A percentile compares a stretch with the other conserved stretches of the same genome.
These are phyloP conservation scores for Phytophthora agathidicida DNA, from an alignment of 352 stramenopile genomes.

Conservation along the genomic window DNA sequence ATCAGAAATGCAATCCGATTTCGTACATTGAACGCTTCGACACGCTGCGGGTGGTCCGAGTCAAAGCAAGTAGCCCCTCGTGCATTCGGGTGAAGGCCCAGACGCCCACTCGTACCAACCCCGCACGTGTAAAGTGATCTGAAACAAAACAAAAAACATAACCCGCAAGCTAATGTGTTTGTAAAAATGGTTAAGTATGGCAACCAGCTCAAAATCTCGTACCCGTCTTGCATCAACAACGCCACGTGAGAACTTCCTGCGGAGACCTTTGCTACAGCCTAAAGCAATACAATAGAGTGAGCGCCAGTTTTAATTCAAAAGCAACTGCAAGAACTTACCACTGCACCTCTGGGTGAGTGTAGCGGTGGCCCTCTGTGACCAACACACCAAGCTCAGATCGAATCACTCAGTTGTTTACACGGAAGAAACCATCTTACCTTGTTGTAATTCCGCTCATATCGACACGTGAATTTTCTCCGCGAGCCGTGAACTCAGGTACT, in stretches of 20 bases:
- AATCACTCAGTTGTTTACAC: no score
- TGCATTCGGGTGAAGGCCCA: slow-evolving; percentile 74
- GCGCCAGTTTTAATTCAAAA: background rate
- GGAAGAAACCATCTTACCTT: slow-evolving; percentile 45
- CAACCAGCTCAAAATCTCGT: slow-evolving; percentile 8
- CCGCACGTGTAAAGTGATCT: slow-evolving; percentile 93
- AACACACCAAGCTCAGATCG: background rate
- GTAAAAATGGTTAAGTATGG: background rate
- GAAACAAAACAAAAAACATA: no score
- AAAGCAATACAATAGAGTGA: background rate
- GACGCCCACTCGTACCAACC: slow-evolving; percentile 76
- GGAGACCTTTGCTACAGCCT: slow-evolving; percentile 73
- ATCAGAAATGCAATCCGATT: slow-evolving; percentile 27
- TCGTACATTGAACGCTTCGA: slow-evolving; percentile 58
- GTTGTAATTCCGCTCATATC: slow-evolving; percentile 84
- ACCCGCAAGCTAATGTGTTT: no score
- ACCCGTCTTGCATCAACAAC: slow-evolving; percentile 84
- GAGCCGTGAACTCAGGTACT: slow-evolving; percentile 60
- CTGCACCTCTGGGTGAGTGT: slow-evolving; percentile 58
- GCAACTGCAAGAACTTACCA: slow-evolving; percentile 36
- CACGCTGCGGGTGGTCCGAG: slow-evolving; percentile 56
- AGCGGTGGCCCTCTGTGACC: slow-evolving; percentile 54
- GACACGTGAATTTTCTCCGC: slow-evolving; percentile 62
- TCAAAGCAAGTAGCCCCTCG: slow-evolving; percentile 68
- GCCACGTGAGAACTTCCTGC: slow-evolving; percentile 85